phyloP scores from a whole-genome alignment of 2,329 filamentous ascomycete genomes.

The Trichoderma oligosporum region DNA sequence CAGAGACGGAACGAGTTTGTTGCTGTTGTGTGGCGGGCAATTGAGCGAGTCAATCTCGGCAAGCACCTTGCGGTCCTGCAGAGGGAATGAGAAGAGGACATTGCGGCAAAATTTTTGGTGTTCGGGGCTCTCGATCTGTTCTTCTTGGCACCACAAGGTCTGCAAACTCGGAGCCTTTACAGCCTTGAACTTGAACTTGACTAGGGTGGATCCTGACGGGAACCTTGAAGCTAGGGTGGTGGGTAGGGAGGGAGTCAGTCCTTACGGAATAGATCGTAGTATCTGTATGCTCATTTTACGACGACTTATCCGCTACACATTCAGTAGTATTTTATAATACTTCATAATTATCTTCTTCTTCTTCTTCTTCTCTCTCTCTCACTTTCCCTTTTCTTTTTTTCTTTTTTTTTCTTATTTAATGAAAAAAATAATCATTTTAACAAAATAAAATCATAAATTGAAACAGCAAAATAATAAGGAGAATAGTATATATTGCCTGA shows the following conservation, averaged over 20 bases:
- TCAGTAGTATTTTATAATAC: too few relatives aligned
- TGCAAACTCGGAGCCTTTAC: conserved; percentile 1
- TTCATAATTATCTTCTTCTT: too few relatives aligned
- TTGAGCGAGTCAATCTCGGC: not conserved
- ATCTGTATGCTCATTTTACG: too few relatives aligned
- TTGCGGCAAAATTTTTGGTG: not conserved
- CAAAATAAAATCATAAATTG: too few relatives aligned
- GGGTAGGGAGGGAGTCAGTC: not conserved
- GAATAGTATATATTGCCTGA: too few relatives aligned
- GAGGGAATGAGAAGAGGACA: conserved; percentile 6
- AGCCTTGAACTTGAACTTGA: too few relatives aligned
- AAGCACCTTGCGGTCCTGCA: not conserved
- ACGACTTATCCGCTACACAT: too few relatives aligned
- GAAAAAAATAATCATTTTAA: too few relatives aligned
- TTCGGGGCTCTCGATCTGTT: not conserved
- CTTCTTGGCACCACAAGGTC: not conserved
- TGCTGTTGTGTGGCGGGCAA: not conserved
- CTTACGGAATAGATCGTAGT: too few relatives aligned
- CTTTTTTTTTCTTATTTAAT: not conserved
- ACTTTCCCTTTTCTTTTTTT: not conserved
- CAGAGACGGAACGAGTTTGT: not conserved
- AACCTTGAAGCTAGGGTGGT: not conserved
- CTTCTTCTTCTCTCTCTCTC: too few relatives aligned
- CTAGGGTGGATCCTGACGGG: not conserved
- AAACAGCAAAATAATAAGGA: too few relatives aligned